Evolutionary conservation across 352 stramenopile species (phyloP).

Genomic region (Phytopythium montanum): DNA sequence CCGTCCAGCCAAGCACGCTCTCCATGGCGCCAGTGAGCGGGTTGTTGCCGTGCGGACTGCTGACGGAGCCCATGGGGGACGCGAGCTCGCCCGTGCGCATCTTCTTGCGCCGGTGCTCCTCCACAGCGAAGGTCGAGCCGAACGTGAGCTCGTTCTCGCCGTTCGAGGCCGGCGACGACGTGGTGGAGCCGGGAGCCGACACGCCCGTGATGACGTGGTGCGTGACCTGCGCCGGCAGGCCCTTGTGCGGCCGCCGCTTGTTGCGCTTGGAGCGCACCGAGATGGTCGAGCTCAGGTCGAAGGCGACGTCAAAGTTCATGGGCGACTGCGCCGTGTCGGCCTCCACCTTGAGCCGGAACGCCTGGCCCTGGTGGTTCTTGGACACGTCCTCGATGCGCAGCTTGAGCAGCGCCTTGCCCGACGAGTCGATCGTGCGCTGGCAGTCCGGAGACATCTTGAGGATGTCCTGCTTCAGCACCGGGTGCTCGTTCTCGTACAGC

Average conservation of each 20-base stretch:
- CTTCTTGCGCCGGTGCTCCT: slow-evolving; percentile 61
- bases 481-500: slow-evolving; percentile 86
- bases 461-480: slow-evolving; percentile 94
- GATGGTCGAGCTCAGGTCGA: slow-evolving; percentile 89
- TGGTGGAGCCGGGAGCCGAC: slow-evolving; percentile 61
- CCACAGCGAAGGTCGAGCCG: slow-evolving; percentile 42
- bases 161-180: slow-evolving; percentile 67
- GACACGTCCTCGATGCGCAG: slow-evolving; percentile 95
- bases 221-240: slow-evolving; percentile 41
- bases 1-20: slow-evolving; percentile 68
- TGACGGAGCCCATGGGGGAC: slow-evolving; percentile 13
- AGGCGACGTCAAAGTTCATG: slow-evolving; percentile 89
- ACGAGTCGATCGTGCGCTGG: slow-evolving; percentile 82
- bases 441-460: slow-evolving; percentile 88
- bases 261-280: slow-evolving; percentile 95
- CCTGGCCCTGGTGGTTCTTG: slow-evolving; percentile 96
- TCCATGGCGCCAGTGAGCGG: slow-evolving; percentile 70
- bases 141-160: slow-evolving; percentile 62
- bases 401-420: slow-evolving; percentile 80
- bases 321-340: slow-evolving; percentile 86
- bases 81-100: slow-evolving; percentile 34
- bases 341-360: slow-evolving; percentile 91
- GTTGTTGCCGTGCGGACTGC: slow-evolving; percentile 26
- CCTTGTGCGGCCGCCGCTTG: slow-evolving; percentile 77
- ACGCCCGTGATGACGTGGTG: slow-evolving; percentile 72